These are phyloP conservation scores for Licmophora abbreviata DNA, from an alignment of 108 stramenopile genomes.

Conservation along the genomic window DNA sequence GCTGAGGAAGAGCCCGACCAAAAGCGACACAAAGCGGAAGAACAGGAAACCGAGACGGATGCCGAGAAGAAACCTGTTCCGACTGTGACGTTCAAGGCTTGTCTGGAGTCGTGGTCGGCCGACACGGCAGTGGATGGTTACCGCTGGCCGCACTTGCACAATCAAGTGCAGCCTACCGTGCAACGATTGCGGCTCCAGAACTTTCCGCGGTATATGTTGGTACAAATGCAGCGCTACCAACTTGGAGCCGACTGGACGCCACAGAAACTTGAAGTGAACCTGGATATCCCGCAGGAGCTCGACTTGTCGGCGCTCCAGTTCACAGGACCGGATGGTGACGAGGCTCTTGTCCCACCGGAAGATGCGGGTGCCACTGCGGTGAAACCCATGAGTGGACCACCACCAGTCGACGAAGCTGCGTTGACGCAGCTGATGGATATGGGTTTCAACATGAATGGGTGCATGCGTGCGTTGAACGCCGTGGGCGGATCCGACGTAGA, in stretches of 20 bases:
- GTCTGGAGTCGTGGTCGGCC: conserved; percentile 78
- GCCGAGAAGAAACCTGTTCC: conserved; percentile 63
- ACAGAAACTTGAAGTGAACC: conserved; percentile 89
- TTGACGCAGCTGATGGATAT: conserved; percentile 90
- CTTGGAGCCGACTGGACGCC: conserved; percentile 90
- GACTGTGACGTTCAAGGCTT: conserved; percentile 71
- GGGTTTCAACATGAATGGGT: conserved; percentile 96
- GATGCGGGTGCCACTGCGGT: conserved; percentile 11
- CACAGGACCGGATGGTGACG: conserved; percentile 76
- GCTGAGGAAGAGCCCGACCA: conserved; percentile 39
- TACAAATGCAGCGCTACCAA: conserved; percentile 92
- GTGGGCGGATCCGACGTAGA: conserved; percentile 85
- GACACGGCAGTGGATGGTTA: conserved; percentile 59
- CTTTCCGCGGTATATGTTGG: conserved; percentile 91
- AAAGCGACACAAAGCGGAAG: conserved; percentile 47
- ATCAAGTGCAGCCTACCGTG: conserved; percentile 46
- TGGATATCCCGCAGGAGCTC: conserved; percentile 87
- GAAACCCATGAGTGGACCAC: conserved; percentile 15
- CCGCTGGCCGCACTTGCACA: conserved; percentile 66
- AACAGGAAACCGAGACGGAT: conserved; percentile 27
- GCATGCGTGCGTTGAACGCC: conserved; percentile 86
- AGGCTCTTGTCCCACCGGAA: conserved; percentile 63
- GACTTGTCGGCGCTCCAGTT: conserved; percentile 67
- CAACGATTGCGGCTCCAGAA: conserved; percentile 59
- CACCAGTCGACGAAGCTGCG: conserved; percentile 69